Evolutionary conservation across 257 asterid species (phyloP).

Genomic region (Solanum tacnaense): DNA sequence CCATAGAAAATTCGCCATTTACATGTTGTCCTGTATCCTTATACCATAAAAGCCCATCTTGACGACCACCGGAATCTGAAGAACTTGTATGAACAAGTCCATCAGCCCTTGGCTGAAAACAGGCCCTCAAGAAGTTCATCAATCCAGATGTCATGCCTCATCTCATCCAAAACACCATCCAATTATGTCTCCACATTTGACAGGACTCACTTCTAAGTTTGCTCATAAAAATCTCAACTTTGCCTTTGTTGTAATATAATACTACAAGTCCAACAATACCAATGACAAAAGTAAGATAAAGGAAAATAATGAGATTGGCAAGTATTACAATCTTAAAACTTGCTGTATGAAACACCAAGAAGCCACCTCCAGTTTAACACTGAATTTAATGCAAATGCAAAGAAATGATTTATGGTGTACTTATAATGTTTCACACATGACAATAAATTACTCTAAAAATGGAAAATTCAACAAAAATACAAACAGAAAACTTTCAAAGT

Average conservation of each 20-base stretch:
- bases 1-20: constrained; percentile 72
- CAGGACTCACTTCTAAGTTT: neutral
- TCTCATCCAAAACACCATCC: constrained; percentile 65
- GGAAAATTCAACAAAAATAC: constrained; percentile 23
- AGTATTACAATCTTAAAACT: neutral
- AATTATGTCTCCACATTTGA: constrained; percentile 29
- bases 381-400: neutral
- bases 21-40: constrained; percentile 60
- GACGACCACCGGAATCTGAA: constrained; percentile 47
- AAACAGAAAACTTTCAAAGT: constrained; percentile 12
- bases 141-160: constrained; percentile 64
- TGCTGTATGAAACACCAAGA: neutral
- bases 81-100: constrained; percentile 33
- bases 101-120: constrained; percentile 49
- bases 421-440: constrained; percentile 9
- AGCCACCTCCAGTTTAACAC: neutral
- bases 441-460: constrained; percentile 19
- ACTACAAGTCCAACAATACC: neutral
- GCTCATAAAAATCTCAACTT: neutral
- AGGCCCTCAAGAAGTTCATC: constrained; percentile 55
- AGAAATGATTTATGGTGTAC: neutral
- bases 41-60: constrained; percentile 66
- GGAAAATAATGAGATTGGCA: neutral
- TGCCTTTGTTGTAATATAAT: neutral
- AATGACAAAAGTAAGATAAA: neutral